A percentile compares a stretch with the other conserved stretches of the same genome.
phyloP scores from a whole-genome alignment of 345 rosid genomes.

The Brassica carinata region DNA sequence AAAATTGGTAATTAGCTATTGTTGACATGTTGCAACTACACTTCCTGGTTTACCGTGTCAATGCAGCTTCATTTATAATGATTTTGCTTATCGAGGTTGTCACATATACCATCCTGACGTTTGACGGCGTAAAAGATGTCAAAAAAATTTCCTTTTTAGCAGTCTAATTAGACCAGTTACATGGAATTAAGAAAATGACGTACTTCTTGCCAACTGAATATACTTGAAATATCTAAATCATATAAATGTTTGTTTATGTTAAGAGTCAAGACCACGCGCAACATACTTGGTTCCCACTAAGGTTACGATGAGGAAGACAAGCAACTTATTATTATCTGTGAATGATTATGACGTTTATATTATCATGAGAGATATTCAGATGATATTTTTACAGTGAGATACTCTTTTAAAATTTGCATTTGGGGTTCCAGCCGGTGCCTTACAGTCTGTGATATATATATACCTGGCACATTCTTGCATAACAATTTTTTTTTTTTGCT shows the following conservation, averaged over 20 bases:
- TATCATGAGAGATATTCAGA: background rate
- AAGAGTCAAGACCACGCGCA: slow-evolving; percentile 21
- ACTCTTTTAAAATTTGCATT: background rate
- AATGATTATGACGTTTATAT: slow-evolving; percentile 23
- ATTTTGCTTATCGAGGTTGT: background rate
- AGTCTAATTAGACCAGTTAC: background rate
- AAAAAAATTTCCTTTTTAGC: background rate
- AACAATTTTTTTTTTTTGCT: background rate
- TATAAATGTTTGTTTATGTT: background rate
- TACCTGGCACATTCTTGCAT: slow-evolving; percentile 27
- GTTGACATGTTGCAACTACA: slow-evolving; percentile 17
- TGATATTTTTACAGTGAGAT: background rate
- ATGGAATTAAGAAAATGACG: slow-evolving; percentile 19
- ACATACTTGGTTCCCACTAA: slow-evolving; percentile 42
- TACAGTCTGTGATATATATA: slow-evolving; percentile 39
- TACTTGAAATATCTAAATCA: background rate
- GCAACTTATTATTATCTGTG: slow-evolving; percentile 23
- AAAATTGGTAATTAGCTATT: background rate
- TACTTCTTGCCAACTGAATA: slow-evolving; percentile 19
- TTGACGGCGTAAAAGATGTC: background rate
- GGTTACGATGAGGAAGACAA: slow-evolving; percentile 29
- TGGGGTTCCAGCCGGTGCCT: slow-evolving; percentile 16
- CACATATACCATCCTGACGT: background rate
- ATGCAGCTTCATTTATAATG: background rate
- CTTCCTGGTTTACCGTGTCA: background rate